A percentile compares a stretch with the other conserved stretches of the same genome.
Conservation (phyloP, 148 eudicot genomes). For the Silene uniflora region DNA sequence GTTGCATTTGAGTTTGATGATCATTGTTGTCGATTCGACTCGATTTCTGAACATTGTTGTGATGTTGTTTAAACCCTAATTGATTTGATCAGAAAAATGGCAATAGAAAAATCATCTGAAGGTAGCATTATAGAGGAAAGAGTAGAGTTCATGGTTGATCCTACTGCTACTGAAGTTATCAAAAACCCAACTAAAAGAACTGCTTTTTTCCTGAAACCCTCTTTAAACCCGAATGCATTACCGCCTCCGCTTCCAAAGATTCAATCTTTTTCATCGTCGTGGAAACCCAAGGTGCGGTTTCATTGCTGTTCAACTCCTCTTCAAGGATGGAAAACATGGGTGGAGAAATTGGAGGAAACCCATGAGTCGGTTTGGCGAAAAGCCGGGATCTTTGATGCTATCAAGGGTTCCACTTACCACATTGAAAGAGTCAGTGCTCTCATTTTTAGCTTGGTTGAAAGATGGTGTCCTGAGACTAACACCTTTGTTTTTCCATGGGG, state of each 20-base stretch:
- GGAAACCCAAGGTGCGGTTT: conserved; percentile 10
- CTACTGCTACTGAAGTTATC: neutral
- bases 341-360: conserved; percentile 7
- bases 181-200: no score
- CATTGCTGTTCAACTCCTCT: neutral
- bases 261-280: conserved; percentile 4
- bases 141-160: conserved; percentile 3
- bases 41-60: no score
- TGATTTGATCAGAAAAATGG: neutral
- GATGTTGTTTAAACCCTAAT: no score
- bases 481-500: conserved; percentile 30
- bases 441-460: conserved; percentile 24
- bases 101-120: neutral
- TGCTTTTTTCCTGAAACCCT: no score
- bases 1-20: no score
- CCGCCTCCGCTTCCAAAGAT: conserved; percentile 4
- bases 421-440: conserved; percentile 20
- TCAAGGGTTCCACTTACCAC: conserved; percentile 20
- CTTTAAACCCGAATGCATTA: neutral
- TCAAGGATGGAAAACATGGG: conserved; percentile 19
- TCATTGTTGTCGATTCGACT: no score
- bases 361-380: conserved; percentile 15
- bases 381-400: conserved; percentile 26
- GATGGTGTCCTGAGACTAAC: conserved; percentile 33
- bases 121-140: neutral